These are phyloP conservation scores for Shiraia sp. DNA, from an alignment of 2,329 filamentous ascomycete genomes.

Conservation along the genomic window DNA sequence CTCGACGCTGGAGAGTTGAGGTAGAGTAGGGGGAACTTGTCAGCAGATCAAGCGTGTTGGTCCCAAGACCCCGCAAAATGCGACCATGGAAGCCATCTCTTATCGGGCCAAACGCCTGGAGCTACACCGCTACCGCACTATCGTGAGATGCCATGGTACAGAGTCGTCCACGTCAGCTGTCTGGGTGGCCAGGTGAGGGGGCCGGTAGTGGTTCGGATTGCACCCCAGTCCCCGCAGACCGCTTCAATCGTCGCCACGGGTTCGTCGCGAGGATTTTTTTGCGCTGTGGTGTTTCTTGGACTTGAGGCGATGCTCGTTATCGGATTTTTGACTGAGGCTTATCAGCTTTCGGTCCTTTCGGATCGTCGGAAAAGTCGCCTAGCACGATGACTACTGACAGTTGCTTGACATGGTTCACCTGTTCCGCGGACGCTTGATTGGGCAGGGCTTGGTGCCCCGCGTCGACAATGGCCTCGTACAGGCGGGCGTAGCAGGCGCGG, in stretches of 20 bases:
- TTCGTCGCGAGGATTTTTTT: slow-evolving; percentile 62
- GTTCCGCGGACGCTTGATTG: slow-evolving; percentile 63
- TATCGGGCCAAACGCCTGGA: slow-evolving; percentile 17
- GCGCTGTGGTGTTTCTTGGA: slow-evolving; percentile 64
- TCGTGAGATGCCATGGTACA: slow-evolving; percentile 16
- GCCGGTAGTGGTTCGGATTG: slow-evolving; percentile 6
- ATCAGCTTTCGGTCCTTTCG: slow-evolving; percentile 22
- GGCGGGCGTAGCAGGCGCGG: slow-evolving; percentile 61
- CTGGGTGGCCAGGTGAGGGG: slow-evolving; percentile 1
- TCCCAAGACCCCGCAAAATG: slow-evolving; percentile 24
- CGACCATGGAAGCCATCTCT: slow-evolving; percentile 12
- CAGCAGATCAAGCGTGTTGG: slow-evolving; percentile 9
- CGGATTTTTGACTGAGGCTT: slow-evolving; percentile 55
- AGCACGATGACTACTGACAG: slow-evolving; percentile 50
- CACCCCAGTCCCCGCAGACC: slow-evolving; percentile 13
- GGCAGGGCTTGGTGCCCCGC: slow-evolving; percentile 58
- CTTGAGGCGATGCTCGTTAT: slow-evolving; percentile 61
- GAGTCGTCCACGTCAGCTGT: slow-evolving; percentile 25
- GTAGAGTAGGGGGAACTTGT: slow-evolving; percentile 5
- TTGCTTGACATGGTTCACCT: slow-evolving; percentile 58
- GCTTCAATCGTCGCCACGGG: slow-evolving; percentile 38
- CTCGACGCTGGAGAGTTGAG: slow-evolving; percentile 26
- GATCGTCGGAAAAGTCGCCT: slow-evolving; percentile 11
- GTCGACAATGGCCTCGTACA: slow-evolving; percentile 58
- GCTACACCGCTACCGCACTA: slow-evolving; percentile 24